Evolutionary conservation across 768 basidiomycete genomes (phyloP), one percentile per base, ranked within the genome.

Genomic region (Cubamyces lactineus): DNA sequence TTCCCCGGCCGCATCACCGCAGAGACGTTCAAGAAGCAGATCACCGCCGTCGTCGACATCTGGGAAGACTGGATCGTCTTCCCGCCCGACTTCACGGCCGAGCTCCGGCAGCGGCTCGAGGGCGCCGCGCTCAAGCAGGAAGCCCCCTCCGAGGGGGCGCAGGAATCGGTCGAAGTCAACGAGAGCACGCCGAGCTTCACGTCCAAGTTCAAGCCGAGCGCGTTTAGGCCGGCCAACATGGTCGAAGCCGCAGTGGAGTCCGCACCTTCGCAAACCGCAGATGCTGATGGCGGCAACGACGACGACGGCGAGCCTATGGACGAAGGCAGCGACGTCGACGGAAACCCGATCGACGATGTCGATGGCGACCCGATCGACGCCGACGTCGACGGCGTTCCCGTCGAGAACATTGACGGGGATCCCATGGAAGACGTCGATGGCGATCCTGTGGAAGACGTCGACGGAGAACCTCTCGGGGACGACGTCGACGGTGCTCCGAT

Each of bases 41-140:
- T 98, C 61, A 87, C 86, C 5, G 78, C 87, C 8, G 86, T 98
- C 17, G 82, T 98, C 5, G 96, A 98, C 69, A 89, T 98, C 30
- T 98, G 97, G 95, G 97, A 98, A 71, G 90, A 97, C 72, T 96
- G 96, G 95, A 96, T 98, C 60, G 92, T 98, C 34, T 98, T 98
- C 72, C 82, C 92, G 54, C 91, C 89, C 2, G 92, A 96, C 57
- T 92, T 91, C 69, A 95, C 91, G 0, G 70, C 81, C 2, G 86
- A 89, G 67, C 80, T 96, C 16, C 81, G 93, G 24, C 75, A 75
- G 56, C 80, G 94, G 58, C 80, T 98, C 51, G 92, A 96, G 51
- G 92, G 92, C 21, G 75, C 71, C 19, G 65, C 69, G 1, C 69
- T 68, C 24, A 67, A 73, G 21, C 72, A 74, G 53, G 65, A 74